Percentiles rank a stretch among this genome's conserved stretches.
Conservation (phyloP, 1,284 basidiomycete species). For the Mrakiaceae sp. region DNA sequence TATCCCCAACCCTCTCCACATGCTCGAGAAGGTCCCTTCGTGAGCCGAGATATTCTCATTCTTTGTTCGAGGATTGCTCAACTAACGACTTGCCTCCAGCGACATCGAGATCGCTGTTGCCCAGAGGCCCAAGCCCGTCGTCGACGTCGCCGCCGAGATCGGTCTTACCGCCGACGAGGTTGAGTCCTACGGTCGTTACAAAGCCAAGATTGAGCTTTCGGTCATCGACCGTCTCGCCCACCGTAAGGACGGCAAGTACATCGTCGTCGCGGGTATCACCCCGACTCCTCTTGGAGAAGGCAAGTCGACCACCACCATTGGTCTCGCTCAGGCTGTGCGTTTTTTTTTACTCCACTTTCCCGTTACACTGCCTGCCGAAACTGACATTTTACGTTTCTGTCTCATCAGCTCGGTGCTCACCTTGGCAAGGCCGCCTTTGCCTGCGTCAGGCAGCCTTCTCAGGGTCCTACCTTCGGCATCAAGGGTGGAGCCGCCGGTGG, state of each 20-base stretch:
- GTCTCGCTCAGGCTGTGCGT: conserved; percentile 70
- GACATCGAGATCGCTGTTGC: conserved; percentile 96
- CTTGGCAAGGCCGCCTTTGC: conserved; percentile 87
- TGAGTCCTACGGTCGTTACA: conserved; percentile 90
- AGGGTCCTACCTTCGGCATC: conserved; percentile 98
- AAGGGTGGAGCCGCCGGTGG: conserved; percentile 98
- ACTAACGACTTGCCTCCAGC: conserved; percentile 30
- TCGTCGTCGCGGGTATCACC: conserved; percentile 93
- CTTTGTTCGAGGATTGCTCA: background rate
- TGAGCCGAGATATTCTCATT: conserved; percentile 18
- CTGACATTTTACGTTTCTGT: background rate
- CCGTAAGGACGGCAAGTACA: conserved; percentile 90
- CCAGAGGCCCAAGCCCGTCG: conserved; percentile 83
- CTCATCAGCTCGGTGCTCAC: conserved; percentile 63
- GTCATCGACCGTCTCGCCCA: conserved; percentile 75
- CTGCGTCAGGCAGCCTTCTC: conserved; percentile 96
- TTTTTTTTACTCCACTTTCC: background rate
- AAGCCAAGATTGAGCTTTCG: conserved; percentile 90
- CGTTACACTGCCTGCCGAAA: no score
- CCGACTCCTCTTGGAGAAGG: conserved; percentile 97
- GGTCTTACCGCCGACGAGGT: conserved; percentile 78
- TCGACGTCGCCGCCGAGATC: conserved; percentile 75
- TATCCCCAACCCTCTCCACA: conserved; percentile 62
- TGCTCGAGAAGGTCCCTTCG: conserved; percentile 71
- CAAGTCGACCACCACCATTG: conserved; percentile 97